phyloP scores from a whole-genome alignment of 495 filamentous ascomycete species.

The Penicillium flavigenum region DNA sequence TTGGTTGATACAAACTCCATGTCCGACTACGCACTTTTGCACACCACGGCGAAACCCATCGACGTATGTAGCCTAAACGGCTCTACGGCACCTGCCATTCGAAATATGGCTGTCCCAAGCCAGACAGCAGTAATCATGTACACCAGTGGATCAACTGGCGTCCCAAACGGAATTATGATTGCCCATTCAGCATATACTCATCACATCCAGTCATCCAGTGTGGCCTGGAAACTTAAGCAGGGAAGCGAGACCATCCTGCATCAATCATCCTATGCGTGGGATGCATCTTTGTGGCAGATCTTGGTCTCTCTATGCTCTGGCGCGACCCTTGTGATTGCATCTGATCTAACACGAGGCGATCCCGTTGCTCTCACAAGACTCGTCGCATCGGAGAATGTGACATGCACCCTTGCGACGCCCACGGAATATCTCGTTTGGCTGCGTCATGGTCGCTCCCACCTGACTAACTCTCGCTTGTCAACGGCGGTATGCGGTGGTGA shows the following conservation, averaged over 20 bases:
- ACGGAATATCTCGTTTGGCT: slow-evolving; percentile 43
- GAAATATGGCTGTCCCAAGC: slow-evolving; percentile 2
- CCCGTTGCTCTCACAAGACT: slow-evolving; percentile 33
- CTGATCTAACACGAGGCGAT: slow-evolving; percentile 27
- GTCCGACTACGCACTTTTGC: slow-evolving; percentile 1
- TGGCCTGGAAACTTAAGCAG: slow-evolving; percentile 16
- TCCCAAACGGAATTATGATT: slow-evolving; percentile 40
- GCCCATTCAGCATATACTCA: slow-evolving; percentile 32
- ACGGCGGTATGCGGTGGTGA: slow-evolving; percentile 25
- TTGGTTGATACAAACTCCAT: slow-evolving; percentile 11
- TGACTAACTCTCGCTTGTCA: slow-evolving; percentile 7
- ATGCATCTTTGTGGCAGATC: slow-evolving; percentile 39
- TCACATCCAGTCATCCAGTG: slow-evolving; percentile 28
- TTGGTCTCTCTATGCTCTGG: slow-evolving; percentile 32
- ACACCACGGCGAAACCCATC: slow-evolving; percentile 8
- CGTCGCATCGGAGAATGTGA: slow-evolving; percentile 34
- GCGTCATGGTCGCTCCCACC: slow-evolving; percentile 22
- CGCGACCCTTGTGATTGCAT: slow-evolving; percentile 33
- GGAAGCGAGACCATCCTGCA: slow-evolving; percentile 38
- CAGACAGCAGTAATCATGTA: slow-evolving; percentile 39
- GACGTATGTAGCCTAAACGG: slow-evolving; percentile 14
- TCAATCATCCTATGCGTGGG: slow-evolving; percentile 44
- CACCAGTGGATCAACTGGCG: slow-evolving; percentile 44
- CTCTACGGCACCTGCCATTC: neutral
- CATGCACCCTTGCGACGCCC: slow-evolving; percentile 40